Percentiles rank a stretch among this genome's conserved stretches.
Conservation (phyloP, 2,329 filamentous ascomycete species). For the Xylariaceae sp. region DNA sequence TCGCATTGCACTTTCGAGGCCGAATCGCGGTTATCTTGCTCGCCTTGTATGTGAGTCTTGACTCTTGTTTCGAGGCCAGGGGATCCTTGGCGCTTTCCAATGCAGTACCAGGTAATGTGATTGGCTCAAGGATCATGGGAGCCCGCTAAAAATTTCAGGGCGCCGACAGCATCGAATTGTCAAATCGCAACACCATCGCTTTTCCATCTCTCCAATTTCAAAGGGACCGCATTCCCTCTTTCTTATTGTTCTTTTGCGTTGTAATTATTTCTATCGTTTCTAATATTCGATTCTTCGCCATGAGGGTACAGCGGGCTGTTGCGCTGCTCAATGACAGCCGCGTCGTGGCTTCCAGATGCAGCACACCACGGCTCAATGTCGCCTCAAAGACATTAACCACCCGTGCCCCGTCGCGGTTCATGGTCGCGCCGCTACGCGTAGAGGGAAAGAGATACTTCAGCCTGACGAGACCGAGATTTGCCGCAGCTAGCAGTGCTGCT, state of each 20-base stretch:
- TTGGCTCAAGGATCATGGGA: constrained; percentile 16
- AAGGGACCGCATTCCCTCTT: constrained; percentile 8
- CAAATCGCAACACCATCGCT: constrained; percentile 18
- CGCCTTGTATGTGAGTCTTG: too few relatives aligned
- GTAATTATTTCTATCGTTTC: background rate
- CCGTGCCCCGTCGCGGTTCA: constrained; percentile 31
- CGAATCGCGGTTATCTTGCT: too few relatives aligned
- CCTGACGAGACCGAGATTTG: constrained; percentile 33
- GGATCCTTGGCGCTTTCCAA: too few relatives aligned
- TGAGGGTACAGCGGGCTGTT: constrained; percentile 40
- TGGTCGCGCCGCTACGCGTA: constrained; percentile 32
- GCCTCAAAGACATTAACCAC: constrained; percentile 28
- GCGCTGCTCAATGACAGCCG: constrained; percentile 39
- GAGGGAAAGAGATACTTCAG: constrained; percentile 40
- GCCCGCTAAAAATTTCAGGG: constrained; percentile 23
- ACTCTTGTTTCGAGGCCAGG: too few relatives aligned
- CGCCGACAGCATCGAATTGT: constrained; percentile 3
- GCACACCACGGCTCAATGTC: constrained; percentile 33
- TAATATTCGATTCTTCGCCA: constrained; percentile 25
- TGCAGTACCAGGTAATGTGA: constrained; percentile 15
- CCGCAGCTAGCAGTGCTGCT: constrained; percentile 27
- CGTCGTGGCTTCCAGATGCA: constrained; percentile 33
- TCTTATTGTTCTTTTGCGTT: constrained; percentile 11
- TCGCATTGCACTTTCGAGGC: too few relatives aligned
- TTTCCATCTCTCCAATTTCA: constrained; percentile 19